Conservation (phyloP, 768 basidiomycete species). For the Termitomyces sp. region DNA sequence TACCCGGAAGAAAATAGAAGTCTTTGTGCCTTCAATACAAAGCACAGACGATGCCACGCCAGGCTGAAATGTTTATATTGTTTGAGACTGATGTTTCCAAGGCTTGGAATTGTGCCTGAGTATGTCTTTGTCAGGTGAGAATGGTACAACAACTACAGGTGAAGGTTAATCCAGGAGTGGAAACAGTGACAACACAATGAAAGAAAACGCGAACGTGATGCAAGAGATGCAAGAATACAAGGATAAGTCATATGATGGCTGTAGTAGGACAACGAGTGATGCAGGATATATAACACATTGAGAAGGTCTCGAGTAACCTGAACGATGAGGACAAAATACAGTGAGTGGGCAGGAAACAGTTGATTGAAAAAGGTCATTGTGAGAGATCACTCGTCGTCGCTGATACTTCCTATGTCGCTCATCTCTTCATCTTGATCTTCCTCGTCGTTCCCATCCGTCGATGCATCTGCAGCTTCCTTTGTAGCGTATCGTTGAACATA, state of each 20-base stretch:
- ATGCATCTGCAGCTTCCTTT: slow-evolving; percentile 81
- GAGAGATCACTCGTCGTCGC: slow-evolving; percentile 50
- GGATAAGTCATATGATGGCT: slow-evolving; percentile 2
- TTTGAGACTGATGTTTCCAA: neutral
- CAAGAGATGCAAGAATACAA: slow-evolving; percentile 11
- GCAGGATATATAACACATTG: slow-evolving; percentile 15
- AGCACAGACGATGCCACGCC: slow-evolving; percentile 10
- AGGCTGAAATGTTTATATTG: slow-evolving; percentile 1
- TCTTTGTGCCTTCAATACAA: slow-evolving; percentile 47
- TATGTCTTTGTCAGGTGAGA: slow-evolving; percentile 6
- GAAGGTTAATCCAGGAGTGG: slow-evolving; percentile 9
- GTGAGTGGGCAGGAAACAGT: slow-evolving; percentile 1
- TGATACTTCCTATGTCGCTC: slow-evolving; percentile 83
- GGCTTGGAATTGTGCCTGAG: slow-evolving; percentile 2
- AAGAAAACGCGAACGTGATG: slow-evolving; percentile 5
- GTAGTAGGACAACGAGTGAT: slow-evolving; percentile 3
- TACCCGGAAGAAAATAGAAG: slow-evolving; percentile 70
- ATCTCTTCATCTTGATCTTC: slow-evolving; percentile 80
- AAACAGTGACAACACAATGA: slow-evolving; percentile 1
- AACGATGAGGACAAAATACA: slow-evolving; percentile 8
- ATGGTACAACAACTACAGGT: slow-evolving; percentile 17
- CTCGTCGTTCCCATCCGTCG: slow-evolving; percentile 51
- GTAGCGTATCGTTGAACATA: slow-evolving; percentile 96
- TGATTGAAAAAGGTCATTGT: neutral
- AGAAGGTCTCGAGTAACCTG: neutral